phyloP scores from a whole-genome alignment of 2,329 filamentous ascomycete species.

The Elsinoe australis region DNA sequence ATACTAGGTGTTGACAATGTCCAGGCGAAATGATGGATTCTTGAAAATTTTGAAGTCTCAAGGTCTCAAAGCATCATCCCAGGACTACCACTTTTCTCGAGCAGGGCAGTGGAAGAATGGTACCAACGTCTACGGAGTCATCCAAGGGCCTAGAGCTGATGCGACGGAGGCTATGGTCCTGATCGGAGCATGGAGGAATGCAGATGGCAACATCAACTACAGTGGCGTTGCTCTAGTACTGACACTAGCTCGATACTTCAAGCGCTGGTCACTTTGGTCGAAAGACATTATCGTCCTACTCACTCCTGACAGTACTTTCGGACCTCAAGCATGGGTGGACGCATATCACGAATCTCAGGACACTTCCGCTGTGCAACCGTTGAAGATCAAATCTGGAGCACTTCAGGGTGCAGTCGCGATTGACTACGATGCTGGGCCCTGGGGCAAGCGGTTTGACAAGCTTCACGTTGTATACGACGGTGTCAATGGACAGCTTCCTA shows the following conservation, averaged over 20 bases:
- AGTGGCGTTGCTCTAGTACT: constrained; percentile 82
- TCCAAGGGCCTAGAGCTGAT: constrained; percentile 89
- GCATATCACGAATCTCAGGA: constrained; percentile 91
- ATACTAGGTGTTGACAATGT: constrained; percentile 22
- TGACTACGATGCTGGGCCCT: constrained; percentile 66
- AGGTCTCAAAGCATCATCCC: constrained; percentile 78
- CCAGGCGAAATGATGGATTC: constrained; percentile 56
- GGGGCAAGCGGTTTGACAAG: constrained; percentile 74
- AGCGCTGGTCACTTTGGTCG: constrained; percentile 95
- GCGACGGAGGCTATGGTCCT: constrained; percentile 95
- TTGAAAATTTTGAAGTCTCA: constrained; percentile 67
- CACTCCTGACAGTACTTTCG: constrained; percentile 78
- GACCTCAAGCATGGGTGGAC: constrained; percentile 93
- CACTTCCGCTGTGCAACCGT: constrained; percentile 58
- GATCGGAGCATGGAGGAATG: constrained; percentile 80
- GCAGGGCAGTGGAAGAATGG: constrained; percentile 66
- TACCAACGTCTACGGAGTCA: constrained; percentile 87
- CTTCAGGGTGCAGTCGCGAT: constrained; percentile 89
- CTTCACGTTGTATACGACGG: constrained; percentile 92
- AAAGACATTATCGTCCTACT: constrained; percentile 95
- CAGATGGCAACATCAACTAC: constrained; percentile 68
- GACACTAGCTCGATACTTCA: constrained; percentile 89
- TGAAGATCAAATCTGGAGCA: constrained; percentile 86
- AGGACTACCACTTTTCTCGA: constrained; percentile 78
- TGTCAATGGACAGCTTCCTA: constrained; percentile 89